These are phyloP conservation scores for Carnegiea gigantea DNA, from an alignment of 179 eudicot genomes.

Conservation along the genomic window DNA sequence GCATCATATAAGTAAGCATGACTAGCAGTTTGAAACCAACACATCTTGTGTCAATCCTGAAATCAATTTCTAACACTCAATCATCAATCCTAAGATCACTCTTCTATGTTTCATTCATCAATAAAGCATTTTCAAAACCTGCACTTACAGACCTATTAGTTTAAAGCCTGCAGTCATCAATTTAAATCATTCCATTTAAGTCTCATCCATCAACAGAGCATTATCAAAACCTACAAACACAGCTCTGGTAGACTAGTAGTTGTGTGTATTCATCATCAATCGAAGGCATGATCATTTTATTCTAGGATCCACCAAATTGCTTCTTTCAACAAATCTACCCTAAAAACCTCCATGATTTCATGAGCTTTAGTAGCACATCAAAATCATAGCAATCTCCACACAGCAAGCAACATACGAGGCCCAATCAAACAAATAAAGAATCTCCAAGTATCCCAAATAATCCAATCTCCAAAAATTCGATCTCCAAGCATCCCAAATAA, in stretches of 20 bases:
- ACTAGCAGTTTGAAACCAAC: background rate
- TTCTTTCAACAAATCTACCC: background rate
- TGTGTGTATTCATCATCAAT: too few species aligned
- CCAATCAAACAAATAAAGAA: too few species aligned
- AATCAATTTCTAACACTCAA: background rate
- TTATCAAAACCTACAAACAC: background rate
- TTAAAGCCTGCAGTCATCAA: background rate
- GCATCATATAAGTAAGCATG: background rate
- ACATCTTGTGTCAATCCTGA: background rate
- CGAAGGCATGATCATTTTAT: background rate
- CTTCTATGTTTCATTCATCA: background rate
- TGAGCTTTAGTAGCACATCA: background rate
- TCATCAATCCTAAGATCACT: background rate
- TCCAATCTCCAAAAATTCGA: too few species aligned
- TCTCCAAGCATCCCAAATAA: too few species aligned
- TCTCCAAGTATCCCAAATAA: too few species aligned
- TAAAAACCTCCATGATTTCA: background rate
- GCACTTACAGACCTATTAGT: background rate
- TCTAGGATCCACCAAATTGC: constrained; percentile 2
- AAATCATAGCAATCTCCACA: too few species aligned
- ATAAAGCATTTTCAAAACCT: background rate
- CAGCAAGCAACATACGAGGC: too few species aligned
- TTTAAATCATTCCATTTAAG: background rate
- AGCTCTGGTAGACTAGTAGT: background rate
- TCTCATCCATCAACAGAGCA: background rate